Percentiles rank a stretch among this genome's conserved stretches.
Evolutionary conservation across 257 asterid genomes (phyloP).

Genomic region (Solanum megistacrolobum): DNA sequence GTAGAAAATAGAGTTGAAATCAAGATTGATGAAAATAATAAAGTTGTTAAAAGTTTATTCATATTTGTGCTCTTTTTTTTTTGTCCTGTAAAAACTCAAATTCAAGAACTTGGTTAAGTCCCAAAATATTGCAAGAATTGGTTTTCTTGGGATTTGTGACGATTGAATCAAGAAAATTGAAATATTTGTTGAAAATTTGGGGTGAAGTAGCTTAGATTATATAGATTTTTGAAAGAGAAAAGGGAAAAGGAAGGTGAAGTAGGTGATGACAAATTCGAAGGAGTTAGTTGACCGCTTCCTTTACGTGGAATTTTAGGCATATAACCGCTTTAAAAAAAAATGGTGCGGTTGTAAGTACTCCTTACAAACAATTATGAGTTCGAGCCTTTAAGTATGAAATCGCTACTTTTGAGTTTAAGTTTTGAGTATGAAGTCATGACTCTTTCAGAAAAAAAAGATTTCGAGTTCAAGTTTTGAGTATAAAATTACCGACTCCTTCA

Average conservation of each 20-base stretch:
- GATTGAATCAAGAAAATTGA: not conserved
- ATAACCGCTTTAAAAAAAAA: too few relatives aligned
- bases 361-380: too few relatives aligned
- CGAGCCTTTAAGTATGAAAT: too few relatives aligned
- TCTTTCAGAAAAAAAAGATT: too few relatives aligned
- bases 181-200: not conserved
- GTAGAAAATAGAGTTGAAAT: not conserved
- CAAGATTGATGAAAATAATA: constrained; percentile 12
- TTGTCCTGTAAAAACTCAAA: not conserved
- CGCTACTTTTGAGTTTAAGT: accelerated
- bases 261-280: not conserved
- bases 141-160: not conserved
- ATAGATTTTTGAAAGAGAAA: not conserved
- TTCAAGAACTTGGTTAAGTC: not conserved
- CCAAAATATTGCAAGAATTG: not conserved
- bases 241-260: not conserved
- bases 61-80: not conserved
- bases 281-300: constrained; percentile 9
- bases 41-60: constrained; percentile 7
- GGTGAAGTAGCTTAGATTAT: not conserved
- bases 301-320: not conserved
- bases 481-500: too few relatives aligned
- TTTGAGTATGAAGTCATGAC: accelerated
- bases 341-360: too few relatives aligned
- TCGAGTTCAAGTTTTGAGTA: too few relatives aligned